These are phyloP conservation scores for Solanum megistacrolobum DNA, from an alignment of 257 asterid genomes.

Conservation along the genomic window DNA sequence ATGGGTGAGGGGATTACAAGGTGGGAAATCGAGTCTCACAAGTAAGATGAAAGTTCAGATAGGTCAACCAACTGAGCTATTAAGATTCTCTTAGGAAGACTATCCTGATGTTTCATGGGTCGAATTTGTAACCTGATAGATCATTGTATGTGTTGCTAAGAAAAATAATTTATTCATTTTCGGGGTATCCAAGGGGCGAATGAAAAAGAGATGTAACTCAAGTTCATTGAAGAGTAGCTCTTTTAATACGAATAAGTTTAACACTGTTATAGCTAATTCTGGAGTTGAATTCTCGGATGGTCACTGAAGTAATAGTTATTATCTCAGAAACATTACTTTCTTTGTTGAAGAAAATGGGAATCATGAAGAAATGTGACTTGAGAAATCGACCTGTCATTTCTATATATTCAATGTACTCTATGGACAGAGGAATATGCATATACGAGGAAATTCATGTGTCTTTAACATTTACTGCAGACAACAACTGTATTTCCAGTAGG, in stretches of 20 bases:
- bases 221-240: background rate
- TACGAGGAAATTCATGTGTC: background rate
- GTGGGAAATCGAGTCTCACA: background rate
- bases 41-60: background rate
- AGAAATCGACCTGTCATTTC: background rate
- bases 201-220: background rate
- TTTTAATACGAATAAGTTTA: background rate
- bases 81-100: background rate
- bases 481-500: constrained; percentile 28
- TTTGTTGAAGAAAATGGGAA: background rate
- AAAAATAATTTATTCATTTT: background rate
- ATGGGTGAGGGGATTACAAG: background rate
- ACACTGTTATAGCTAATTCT: background rate
- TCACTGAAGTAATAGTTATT: background rate
- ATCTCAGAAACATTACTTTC: background rate
- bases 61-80: background rate
- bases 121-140: background rate
- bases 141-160: background rate
- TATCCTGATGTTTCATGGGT: background rate
- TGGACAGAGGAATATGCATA: background rate
- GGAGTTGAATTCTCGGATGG: background rate
- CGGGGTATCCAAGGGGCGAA: background rate
- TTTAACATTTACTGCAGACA: constrained; percentile 16
- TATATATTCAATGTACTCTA: background rate
- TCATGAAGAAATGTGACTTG: background rate